Evolutionary conservation across 805 yeast genomes (phyloP), one percentile per base, ranked within the genome.

Genomic region (Candida mattraensis): DNA sequence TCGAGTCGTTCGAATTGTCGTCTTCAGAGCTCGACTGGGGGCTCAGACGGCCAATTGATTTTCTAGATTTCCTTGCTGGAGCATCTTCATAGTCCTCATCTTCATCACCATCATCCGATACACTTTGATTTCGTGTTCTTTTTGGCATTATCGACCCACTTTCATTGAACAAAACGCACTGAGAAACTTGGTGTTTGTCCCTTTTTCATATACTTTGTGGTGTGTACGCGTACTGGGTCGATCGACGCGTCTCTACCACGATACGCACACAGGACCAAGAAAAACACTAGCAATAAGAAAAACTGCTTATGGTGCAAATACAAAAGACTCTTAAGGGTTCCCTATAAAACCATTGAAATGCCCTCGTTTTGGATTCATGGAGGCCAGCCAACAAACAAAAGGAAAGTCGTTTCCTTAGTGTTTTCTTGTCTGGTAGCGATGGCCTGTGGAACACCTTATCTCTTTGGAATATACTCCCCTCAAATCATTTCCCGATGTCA

Each of bases 381-480:
- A 11, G 8, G 21, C 25, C 15, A 18, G 11, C 11, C 28, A 6
- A 18, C 18, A 19, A 20, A 16, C 18, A 15, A 28, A 6, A 26
- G 21, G 20, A 43, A 39, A 20, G 15, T 34, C 11, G 34, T 37
- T n/a, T 31, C 47, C 2, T 27, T 43, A 21, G 38, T 39, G 19
- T 35, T 34, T 9, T 40, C 45, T 3, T 40, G 44, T 16, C 27
- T 44, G 1, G 45, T 44, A 14, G 45, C 48, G 3, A 50, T 83
- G 30, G 87, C 83, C 0, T 72, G 87, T 3, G 91, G 93, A 2
- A 83, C 88, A 3, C 84, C 87, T 0, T 84, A 84, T 49, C 62
- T 82, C 10, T 84, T 78, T 54, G 85, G 89, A 0, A 75, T 78
- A n/a, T 84, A 77, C 53, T 79, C 87, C 1, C 89, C 91, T 2